Percentiles rank a stretch among this genome's conserved stretches.
Evolutionary conservation across 108 stramenopile species (phyloP).

Genomic region (Pinguiococcus pyrenoidosus): DNA sequence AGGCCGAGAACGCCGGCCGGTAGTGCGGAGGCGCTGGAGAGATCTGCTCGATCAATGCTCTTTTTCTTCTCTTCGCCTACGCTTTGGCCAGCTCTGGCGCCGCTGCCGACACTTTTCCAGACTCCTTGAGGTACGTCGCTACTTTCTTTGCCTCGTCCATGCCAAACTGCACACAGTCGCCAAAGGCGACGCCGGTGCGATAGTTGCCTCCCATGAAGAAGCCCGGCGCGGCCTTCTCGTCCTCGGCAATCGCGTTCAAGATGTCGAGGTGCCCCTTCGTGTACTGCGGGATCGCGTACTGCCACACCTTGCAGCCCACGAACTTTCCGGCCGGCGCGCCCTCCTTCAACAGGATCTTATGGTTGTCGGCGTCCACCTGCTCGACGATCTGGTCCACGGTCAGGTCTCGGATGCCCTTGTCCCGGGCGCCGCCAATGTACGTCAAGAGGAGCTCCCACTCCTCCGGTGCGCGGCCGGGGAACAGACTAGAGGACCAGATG

Average conservation of each 20-base stretch:
- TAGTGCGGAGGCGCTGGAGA: no score
- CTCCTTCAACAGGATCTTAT: constrained; percentile 57
- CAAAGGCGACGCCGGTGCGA: constrained; percentile 79
- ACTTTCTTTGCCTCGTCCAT: constrained; percentile 65
- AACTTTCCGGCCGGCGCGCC: constrained; percentile 68
- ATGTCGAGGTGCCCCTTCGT: constrained; percentile 60
- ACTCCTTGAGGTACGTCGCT: constrained; percentile 40
- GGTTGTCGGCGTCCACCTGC: constrained; percentile 68
- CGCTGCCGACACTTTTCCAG: no score
- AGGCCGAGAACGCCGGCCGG: no score
- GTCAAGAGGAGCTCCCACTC: constrained; percentile 74
- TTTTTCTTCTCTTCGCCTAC: no score
- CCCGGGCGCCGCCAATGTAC: constrained; percentile 88
- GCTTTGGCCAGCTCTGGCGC: no score
- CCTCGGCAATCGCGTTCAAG: constrained; percentile 43
- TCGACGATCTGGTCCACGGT: constrained; percentile 63
- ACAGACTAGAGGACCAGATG: constrained; percentile 78
- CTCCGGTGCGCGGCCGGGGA: constrained; percentile 71
- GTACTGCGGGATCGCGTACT: constrained; percentile 84
- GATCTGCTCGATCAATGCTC: no score
- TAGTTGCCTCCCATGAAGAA: constrained; percentile 61
- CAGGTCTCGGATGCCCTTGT: constrained; percentile 65
- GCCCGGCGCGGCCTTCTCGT: constrained; percentile 45
- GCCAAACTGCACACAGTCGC: constrained; percentile 84
- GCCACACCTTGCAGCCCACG: constrained; percentile 60